These are phyloP conservation scores for Mollisiaceae sp. DNA, from an alignment of 2,329 filamentous ascomycete genomes.

Conservation along the genomic window DNA sequence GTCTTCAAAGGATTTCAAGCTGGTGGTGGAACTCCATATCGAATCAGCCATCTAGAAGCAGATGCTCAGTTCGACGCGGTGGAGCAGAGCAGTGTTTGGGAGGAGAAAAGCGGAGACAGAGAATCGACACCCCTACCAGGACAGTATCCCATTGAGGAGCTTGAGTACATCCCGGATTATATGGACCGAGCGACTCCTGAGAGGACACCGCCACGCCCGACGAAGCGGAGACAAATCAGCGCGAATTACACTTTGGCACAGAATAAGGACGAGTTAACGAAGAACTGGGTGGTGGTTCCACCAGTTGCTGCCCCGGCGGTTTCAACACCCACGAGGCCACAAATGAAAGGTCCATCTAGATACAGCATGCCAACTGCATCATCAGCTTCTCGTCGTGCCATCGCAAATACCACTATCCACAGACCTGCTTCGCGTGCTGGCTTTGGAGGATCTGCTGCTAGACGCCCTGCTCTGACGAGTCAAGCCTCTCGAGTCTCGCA, in stretches of 20 bases:
- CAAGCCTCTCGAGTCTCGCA: conserved; percentile 51
- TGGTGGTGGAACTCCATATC: conserved; percentile 77
- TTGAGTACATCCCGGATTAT: conserved; percentile 49
- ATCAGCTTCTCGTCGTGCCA: conserved; percentile 28
- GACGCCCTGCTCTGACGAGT: conserved; percentile 28
- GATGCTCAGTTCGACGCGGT: conserved; percentile 21
- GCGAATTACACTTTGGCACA: conserved; percentile 35
- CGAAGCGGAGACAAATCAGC: conserved; percentile 55
- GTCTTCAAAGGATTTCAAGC: conserved; percentile 87
- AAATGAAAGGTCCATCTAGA: conserved; percentile 26
- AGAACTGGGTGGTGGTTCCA: conserved; percentile 73
- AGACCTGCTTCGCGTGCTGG: conserved; percentile 39
- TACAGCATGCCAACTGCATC: conserved; percentile 39
- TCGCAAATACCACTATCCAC: conserved; percentile 14
- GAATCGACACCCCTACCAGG: conserved; percentile 56
- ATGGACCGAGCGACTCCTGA: conserved; percentile 45
- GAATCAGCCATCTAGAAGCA: conserved; percentile 22
- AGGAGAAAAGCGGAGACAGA: conserved; percentile 28
- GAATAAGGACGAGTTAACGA: conserved; percentile 60
- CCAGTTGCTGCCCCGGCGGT: conserved; percentile 21
- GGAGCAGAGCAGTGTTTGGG: conserved; percentile 29
- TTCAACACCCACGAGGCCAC: conserved; percentile 24
- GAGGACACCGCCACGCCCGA: conserved; percentile 47
- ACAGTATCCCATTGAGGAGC: conserved; percentile 55
- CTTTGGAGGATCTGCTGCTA: conserved; percentile 16